phyloP scores from a whole-genome alignment of 306 rosid species.

The Hylodesmum podocarpum region DNA sequence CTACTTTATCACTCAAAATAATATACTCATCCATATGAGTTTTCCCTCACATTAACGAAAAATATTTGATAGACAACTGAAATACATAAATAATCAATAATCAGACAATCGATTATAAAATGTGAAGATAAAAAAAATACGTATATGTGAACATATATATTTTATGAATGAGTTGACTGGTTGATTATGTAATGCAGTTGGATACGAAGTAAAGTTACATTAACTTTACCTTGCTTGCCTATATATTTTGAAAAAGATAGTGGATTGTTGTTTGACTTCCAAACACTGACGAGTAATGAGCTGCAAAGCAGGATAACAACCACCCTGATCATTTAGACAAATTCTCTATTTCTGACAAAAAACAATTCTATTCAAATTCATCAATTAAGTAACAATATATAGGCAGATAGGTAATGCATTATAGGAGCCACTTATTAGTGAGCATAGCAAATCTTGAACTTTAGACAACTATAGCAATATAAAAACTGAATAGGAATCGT shows the following conservation, averaged over 20 bases:
- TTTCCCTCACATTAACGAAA: not conserved
- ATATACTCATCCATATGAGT: not conserved
- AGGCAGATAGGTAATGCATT: not conserved
- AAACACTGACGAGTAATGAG: slow-evolving; percentile 81
- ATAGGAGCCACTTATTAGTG: not conserved
- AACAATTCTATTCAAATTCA: slow-evolving; percentile 7
- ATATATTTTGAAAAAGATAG: not conserved
- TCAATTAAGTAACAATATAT: slow-evolving; percentile 10
- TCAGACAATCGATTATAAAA: too few species aligned
- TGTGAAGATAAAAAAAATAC: too few species aligned
- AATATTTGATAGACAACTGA: too few species aligned
- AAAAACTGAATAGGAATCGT: slow-evolving; percentile 1
- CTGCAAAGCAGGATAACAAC: slow-evolving; percentile 44
- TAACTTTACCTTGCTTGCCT: not conserved
- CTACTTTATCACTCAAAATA: slow-evolving; percentile 12
- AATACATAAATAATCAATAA: too few species aligned
- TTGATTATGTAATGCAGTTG: too few species aligned
- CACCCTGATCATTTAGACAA: slow-evolving; percentile 23
- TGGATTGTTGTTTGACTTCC: slow-evolving; percentile 75
- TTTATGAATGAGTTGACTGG: too few species aligned
- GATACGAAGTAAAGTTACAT: too few species aligned
- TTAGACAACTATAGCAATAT: not conserved
- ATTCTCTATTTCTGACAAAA: slow-evolving; percentile 9
- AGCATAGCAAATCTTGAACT: not conserved
- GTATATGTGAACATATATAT: too few species aligned